Conservation (phyloP, 768 basidiomycete species). For the Auriscalpium microsporum region DNA sequence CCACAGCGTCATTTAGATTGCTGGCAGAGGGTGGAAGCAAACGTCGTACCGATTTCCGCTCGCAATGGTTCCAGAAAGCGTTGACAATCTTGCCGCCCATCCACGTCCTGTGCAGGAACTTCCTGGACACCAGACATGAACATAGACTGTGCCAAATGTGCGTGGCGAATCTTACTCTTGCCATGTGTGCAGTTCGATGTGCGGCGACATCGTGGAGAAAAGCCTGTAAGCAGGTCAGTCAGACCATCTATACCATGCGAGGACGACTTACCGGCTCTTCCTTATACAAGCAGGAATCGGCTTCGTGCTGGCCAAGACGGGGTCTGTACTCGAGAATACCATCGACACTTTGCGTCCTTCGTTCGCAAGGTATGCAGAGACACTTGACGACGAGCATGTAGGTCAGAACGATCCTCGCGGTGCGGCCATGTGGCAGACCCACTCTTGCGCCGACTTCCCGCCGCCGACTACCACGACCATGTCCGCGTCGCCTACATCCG, state of each 20-base stretch:
- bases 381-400: conserved; percentile 23
- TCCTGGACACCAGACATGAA: conserved; percentile 25
- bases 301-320: conserved; percentile 35
- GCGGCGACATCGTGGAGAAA: conserved; percentile 39
- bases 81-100: conserved; percentile 44
- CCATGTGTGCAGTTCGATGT: conserved; percentile 36
- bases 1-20: not conserved
- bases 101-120: conserved; percentile 51
- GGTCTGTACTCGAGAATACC: conserved; percentile 44
- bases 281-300: conserved; percentile 48
- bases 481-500: conserved; percentile 4
- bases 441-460: conserved; percentile 60
- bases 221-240: conserved; percentile 26
- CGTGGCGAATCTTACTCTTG: conserved; percentile 36
- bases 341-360: conserved; percentile 38
- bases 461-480: conserved; percentile 48
- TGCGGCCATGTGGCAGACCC: not conserved
- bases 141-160: not conserved
- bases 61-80: conserved; percentile 32
- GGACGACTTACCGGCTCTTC: conserved; percentile 41
- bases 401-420: not conserved
- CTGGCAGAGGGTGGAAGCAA: not conserved
- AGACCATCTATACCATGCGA: not conserved
- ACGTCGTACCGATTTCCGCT: conserved; percentile 26
- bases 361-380: conserved; percentile 39